phyloP scores from a whole-genome alignment of 169 alveolate species.

The Besnoitia besnoiti region DNA sequence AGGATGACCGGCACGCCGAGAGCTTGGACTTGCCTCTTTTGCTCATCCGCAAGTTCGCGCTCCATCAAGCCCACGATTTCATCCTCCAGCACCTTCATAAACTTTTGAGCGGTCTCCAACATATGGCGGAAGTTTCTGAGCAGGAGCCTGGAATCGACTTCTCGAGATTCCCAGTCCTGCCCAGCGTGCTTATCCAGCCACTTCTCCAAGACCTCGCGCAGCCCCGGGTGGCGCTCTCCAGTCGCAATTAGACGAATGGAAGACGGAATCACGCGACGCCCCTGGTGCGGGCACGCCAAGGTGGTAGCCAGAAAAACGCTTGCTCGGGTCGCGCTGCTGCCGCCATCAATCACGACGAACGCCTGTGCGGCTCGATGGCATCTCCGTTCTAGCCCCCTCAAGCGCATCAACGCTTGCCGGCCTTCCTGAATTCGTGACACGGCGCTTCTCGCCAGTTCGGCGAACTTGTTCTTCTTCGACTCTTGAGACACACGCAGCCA shows the following conservation, averaged over 20 bases:
- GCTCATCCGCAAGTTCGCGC: background rate
- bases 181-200: constrained; percentile 42
- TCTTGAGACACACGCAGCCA: no score
- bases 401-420: background rate
- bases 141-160: background rate
- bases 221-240: background rate
- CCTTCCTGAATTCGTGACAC: background rate
- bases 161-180: constrained; percentile 39
- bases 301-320: background rate
- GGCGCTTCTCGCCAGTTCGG: background rate
- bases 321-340: constrained; percentile 39
- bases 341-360: constrained; percentile 38
- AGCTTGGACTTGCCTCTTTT: background rate
- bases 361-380: constrained; percentile 10
- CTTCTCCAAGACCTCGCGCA: constrained; percentile 43
- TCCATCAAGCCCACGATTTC: background rate
- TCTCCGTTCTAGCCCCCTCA: background rate
- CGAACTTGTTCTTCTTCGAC: no score
- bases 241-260: background rate
- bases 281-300: background rate
- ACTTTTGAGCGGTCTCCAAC: background rate
- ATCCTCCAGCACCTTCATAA: background rate
- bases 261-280: background rate
- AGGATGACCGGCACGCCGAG: constrained; percentile 52
- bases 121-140: background rate